Percentiles rank a stretch among this genome's conserved stretches.
These are phyloP conservation scores for Phytophthora pluvialis DNA, from an alignment of 352 stramenopile genomes.

Conservation along the genomic window DNA sequence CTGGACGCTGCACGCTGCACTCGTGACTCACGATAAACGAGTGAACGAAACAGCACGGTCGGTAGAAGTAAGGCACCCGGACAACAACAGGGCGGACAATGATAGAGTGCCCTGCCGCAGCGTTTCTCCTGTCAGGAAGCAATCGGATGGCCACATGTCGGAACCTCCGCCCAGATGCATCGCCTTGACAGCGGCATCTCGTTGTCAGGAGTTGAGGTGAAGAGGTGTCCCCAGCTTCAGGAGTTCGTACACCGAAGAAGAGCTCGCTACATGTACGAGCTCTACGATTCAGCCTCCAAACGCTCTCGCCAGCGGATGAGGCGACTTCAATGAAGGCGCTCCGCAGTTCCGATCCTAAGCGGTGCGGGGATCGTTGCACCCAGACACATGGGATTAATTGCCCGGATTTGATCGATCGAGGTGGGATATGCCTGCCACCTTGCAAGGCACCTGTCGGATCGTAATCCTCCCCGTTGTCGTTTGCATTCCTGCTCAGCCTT, in stretches of 20 bases:
- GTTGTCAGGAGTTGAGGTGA: conserved; percentile 3
- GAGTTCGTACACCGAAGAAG: conserved; percentile 1
- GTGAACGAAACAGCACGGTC: conserved; percentile 34
- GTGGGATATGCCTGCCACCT: conserved; percentile 14
- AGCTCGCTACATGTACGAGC: not conserved
- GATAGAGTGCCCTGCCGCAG: conserved; percentile 16
- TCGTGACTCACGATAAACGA: conserved; percentile 27
- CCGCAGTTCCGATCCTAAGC: conserved; percentile 20
- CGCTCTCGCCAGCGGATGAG: not conserved
- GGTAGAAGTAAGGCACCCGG: conserved; percentile 34
- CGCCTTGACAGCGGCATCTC: conserved; percentile 12
- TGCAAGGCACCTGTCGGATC: conserved; percentile 7
- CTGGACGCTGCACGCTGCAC: conserved; percentile 9
- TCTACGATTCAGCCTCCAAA: not conserved
- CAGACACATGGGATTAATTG: conserved; percentile 38
- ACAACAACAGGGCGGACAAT: conserved; percentile 30
- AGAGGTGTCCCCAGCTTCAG: not conserved
- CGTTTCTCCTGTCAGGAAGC: conserved; percentile 21
- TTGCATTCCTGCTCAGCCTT: conserved; percentile 6
- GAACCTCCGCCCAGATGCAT: conserved; percentile 18
- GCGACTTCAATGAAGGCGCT: conserved; percentile 9
- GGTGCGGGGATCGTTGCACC: conserved; percentile 25
- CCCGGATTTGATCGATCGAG: conserved; percentile 29
- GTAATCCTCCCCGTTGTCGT: conserved; percentile 5
- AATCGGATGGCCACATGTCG: conserved; percentile 32